Evolutionary conservation across 179 eudicot species (phyloP), one percentile per base, ranked within the genome.

Genomic region (Amaranthus tricolor): DNA sequence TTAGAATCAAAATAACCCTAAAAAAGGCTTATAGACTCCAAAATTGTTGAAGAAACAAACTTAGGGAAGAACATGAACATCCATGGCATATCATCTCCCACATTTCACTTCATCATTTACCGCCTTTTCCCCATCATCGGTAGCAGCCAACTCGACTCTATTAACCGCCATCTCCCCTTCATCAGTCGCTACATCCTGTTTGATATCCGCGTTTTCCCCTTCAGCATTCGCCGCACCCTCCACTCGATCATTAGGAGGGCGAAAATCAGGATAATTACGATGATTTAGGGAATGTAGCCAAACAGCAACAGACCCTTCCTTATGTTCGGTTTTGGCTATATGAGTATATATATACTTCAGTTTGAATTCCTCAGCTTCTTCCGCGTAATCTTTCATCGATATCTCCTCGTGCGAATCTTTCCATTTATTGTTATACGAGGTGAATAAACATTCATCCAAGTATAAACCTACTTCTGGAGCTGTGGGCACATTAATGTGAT

Each of bases 381-480:
- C 86, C 24, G 87, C 88, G 76, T 88, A 94, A 45, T 24, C 89
- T 78, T 84, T 85, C 98, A 92, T 92, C 5, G 97, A 94, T 71
- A 94, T 24, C 80, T 92, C 94, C 82, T 93, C 97, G 66, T 92
- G 97, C 19, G 85, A 79, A 75, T 84, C 86, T 67, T 86, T 79
- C 98, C 96, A 90, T 76, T 83, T 88, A 68, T 86, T 80, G 79
- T 94, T 94, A 78, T 94, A 94, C 0, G 96, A 92, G 31, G 94
- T 77, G 81, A 94, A 94, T 71, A 94, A 80, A 72, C 98, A 94
- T 81, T 94, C 98, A 45, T 94, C 98, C 80, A 94, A 73, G 76
- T 90, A 92, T 69, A 94, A 85, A 8, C 98, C 98, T 12, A 92
- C 98, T 83, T 94, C 98, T 4, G 98, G 98, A 9, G 98, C 98